Conservation (phyloP, 495 filamentous ascomycete genomes). For the Podospora conica region DNA sequence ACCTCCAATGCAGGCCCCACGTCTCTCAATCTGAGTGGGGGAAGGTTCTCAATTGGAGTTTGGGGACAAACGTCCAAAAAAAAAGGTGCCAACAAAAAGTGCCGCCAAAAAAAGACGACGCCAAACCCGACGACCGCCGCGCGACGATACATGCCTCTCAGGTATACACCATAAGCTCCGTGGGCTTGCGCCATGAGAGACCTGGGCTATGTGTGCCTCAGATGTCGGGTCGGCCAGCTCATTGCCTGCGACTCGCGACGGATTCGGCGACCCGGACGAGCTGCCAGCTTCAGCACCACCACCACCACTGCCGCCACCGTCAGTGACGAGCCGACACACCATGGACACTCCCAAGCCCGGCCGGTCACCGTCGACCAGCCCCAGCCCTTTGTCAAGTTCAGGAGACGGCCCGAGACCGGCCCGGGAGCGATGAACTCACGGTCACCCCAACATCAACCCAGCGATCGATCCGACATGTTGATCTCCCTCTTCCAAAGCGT, state of each 20-base stretch:
- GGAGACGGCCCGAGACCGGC: background rate
- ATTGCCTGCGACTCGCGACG: background rate
- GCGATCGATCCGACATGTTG: background rate
- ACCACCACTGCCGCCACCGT: background rate
- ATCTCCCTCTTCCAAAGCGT: constrained; percentile 21
- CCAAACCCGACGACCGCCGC: background rate
- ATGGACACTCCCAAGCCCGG: background rate
- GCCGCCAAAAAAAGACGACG: background rate
- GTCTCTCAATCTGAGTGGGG: background rate
- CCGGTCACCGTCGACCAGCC: background rate
- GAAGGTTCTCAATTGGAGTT: background rate
- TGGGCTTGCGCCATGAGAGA: constrained; percentile 20
- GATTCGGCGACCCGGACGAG: constrained; percentile 8
- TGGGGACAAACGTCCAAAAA: background rate
- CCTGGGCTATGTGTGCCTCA: constrained; percentile 25
- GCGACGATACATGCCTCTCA: background rate
- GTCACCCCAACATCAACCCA: background rate
- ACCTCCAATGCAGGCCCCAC: background rate
- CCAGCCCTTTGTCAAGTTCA: background rate
- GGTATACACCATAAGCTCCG: background rate
- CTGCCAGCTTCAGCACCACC: constrained; percentile 10
- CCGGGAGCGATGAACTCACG: background rate
- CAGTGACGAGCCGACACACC: background rate
- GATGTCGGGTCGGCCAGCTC: constrained; percentile 17
- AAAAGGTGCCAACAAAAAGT: background rate